Percentiles rank a stretch among this genome's conserved stretches.
These are phyloP conservation scores for Ettlia oleoabundans DNA, from an alignment of 139 green algal genomes.

Conservation along the genomic window DNA sequence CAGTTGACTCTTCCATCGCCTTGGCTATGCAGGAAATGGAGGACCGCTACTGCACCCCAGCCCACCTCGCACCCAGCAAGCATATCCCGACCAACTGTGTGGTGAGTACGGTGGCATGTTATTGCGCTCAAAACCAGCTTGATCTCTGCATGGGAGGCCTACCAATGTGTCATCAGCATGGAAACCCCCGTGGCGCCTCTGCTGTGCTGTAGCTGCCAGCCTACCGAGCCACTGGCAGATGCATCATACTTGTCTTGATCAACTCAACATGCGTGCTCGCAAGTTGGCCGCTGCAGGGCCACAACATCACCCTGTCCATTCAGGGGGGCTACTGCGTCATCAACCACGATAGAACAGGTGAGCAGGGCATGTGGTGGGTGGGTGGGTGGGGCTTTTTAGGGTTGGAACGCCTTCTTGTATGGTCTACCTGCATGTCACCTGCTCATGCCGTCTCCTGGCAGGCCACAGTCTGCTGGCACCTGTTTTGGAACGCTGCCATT, in stretches of 20 bases:
- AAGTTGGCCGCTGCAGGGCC: not conserved
- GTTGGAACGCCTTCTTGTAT: not conserved
- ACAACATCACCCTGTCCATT: slow-evolving; percentile 5
- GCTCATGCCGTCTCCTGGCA: too few species aligned
- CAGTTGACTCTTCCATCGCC: not conserved
- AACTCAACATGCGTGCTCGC: too few species aligned
- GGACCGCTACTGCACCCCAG: not conserved
- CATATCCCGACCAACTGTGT: not conserved
- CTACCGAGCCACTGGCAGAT: too few species aligned
- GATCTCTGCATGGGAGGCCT: too few species aligned
- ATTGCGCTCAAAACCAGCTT: not conserved
- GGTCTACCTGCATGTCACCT: too few species aligned
- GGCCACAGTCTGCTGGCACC: too few species aligned
- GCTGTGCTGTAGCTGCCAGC: not conserved
- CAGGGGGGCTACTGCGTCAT: not conserved
- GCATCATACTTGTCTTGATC: too few species aligned
- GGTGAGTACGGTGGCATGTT: not conserved
- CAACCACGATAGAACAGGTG: slow-evolving; percentile 4
- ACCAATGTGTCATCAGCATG: too few species aligned
- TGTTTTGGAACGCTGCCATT: not conserved
- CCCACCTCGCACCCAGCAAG: not conserved
- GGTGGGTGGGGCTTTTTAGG: not conserved
- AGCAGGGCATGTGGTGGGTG: not conserved
- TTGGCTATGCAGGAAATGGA: not conserved
- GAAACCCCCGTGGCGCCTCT: too few species aligned